These are phyloP conservation scores for Pseudogymnoascus verrucosus DNA, from an alignment of 2,329 filamentous ascomycete species.

Conservation along the genomic window DNA sequence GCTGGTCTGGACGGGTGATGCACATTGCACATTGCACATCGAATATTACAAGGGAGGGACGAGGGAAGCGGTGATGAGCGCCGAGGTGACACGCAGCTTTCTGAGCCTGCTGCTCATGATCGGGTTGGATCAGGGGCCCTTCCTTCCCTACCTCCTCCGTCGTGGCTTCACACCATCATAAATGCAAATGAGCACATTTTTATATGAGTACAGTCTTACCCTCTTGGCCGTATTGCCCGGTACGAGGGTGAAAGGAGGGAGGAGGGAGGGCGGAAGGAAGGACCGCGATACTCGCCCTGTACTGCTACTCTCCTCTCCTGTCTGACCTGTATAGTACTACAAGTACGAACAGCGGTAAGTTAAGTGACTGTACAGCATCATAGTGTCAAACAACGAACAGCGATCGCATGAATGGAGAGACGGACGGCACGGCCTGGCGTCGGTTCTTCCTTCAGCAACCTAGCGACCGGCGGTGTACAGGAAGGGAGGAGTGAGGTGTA, in stretches of 20 bases:
- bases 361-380: background rate
- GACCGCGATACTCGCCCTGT: background rate
- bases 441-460: conserved; percentile 4
- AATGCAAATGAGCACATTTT: background rate
- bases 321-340: background rate
- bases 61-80: background rate
- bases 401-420: conserved; percentile 3
- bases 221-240: background rate
- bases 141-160: background rate
- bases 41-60: background rate
- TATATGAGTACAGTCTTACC: conserved; percentile 3
- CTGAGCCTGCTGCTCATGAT: background rate
- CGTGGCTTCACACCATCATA: background rate
- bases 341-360: background rate
- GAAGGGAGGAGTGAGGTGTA: background rate
- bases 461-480: conserved; percentile 1
- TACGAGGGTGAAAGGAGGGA: background rate
- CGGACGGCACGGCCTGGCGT: background rate
- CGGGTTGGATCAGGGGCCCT: background rate
- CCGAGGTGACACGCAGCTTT: background rate
- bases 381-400: conserved; percentile 3
- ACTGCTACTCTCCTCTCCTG: background rate
- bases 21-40: background rate
- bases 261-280: background rate
- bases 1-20: conserved; percentile 2